phyloP scores from a whole-genome alignment of 2,329 filamentous ascomycete species.

The Elsinoe australis region DNA sequence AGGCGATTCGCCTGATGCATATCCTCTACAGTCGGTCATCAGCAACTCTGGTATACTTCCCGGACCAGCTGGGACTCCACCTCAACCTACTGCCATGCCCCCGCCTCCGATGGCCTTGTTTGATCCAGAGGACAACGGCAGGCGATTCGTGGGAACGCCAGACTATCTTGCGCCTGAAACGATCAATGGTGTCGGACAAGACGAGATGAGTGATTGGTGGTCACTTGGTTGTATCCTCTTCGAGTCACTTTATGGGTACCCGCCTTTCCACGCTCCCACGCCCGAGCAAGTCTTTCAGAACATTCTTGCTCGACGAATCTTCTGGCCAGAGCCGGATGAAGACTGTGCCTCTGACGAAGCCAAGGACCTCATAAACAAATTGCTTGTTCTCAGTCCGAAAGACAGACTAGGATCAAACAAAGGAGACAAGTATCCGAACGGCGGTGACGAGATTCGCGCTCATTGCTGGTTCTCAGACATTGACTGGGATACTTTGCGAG shows the following conservation, averaged over 20 bases:
- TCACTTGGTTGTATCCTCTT: slow-evolving; percentile 98
- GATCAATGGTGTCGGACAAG: slow-evolving; percentile 87
- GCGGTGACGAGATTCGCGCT: slow-evolving; percentile 81
- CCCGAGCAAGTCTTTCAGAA: slow-evolving; percentile 96
- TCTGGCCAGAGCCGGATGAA: slow-evolving; percentile 81
- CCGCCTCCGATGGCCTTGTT: slow-evolving; percentile 91
- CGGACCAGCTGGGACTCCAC: slow-evolving; percentile 48
- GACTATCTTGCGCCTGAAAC: slow-evolving; percentile 97
- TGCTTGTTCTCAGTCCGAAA: slow-evolving; percentile 77
- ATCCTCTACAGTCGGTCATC: slow-evolving; percentile 53
- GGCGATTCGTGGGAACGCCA: slow-evolving; percentile 90
- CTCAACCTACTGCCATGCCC: slow-evolving; percentile 65
- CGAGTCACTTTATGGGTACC: slow-evolving; percentile 87
- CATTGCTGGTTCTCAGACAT: slow-evolving; percentile 84
- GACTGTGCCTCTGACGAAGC: slow-evolving; percentile 76
- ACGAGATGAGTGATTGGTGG: slow-evolving; percentile 99
- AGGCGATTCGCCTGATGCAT: slow-evolving; percentile 65
- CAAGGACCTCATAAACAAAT: slow-evolving; percentile 86
- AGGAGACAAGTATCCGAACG: slow-evolving; percentile 71
- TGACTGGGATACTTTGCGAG: slow-evolving; percentile 83
- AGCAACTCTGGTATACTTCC: slow-evolving; percentile 49
- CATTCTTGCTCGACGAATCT: slow-evolving; percentile 79
- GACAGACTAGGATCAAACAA: slow-evolving; percentile 78
- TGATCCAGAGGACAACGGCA: slow-evolving; percentile 85
- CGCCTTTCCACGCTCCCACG: slow-evolving; percentile 83